phyloP scores from a whole-genome alignment of 75 land plant genomes.

The Pinus taeda region DNA sequence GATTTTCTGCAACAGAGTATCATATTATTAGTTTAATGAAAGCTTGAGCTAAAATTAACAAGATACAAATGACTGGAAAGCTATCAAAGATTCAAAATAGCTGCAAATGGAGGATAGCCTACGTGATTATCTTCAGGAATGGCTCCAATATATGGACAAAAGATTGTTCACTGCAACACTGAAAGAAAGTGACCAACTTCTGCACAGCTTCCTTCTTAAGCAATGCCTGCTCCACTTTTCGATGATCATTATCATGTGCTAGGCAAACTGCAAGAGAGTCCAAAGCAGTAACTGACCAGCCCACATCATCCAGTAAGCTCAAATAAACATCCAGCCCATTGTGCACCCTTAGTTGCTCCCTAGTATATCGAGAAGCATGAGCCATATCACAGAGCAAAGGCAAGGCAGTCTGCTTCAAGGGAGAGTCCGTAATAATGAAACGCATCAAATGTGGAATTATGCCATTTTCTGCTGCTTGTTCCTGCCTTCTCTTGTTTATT shows the following conservation, averaged over 20 bases:
- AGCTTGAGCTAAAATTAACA: not conserved
- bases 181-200: conserved; percentile 89
- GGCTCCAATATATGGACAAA: conserved; percentile 98
- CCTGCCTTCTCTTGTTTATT: conserved; percentile 97
- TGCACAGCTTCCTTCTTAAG: conserved; percentile 83
- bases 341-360: conserved; percentile 92
- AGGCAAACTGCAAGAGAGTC: conserved; percentile 98
- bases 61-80: not conserved
- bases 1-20: conserved; percentile 79
- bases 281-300: conserved; percentile 93
- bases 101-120: conserved; percentile 7
- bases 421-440: conserved; percentile 82
- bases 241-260: conserved; percentile 97
- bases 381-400: conserved; percentile 99
- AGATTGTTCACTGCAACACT: conserved; percentile 79
- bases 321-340: conserved; percentile 91
- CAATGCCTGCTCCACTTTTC: conserved; percentile 86
- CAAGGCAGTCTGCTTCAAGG: conserved; percentile 80
- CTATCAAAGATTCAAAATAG: conserved; percentile 4
- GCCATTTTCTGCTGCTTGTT: conserved; percentile 99
- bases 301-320: conserved; percentile 84
- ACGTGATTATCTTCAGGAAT: conserved; percentile 97
- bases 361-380: conserved; percentile 94
- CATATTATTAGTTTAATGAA: not conserved
- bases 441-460: conserved; percentile 96